Conservation (phyloP, 352 stramenopile species). For the Phytophthora lateralis region DNA sequence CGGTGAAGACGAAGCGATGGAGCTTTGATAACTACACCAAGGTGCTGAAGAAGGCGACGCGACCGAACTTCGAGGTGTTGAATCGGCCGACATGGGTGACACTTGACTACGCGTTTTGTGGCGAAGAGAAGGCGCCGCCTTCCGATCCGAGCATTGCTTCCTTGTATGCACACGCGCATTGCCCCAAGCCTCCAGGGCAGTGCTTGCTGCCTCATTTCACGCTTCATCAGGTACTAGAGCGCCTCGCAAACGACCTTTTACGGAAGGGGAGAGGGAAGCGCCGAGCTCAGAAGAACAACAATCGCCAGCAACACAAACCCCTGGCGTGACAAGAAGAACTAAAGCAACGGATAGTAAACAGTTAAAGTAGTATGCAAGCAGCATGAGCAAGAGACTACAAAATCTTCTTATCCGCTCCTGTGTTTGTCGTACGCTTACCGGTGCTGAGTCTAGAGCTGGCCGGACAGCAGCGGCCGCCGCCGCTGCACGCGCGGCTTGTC, state of each 20-base stretch:
- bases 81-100: conserved; percentile 17
- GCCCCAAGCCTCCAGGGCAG: conserved; percentile 34
- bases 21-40: conserved; percentile 49
- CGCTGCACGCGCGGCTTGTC: conserved; percentile 77
- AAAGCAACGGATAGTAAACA: conserved; percentile 2
- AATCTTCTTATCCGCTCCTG: conserved; percentile 11
- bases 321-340: not conserved
- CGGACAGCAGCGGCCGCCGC: conserved; percentile 54
- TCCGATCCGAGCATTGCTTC: conserved; percentile 13
- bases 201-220: conserved; percentile 56
- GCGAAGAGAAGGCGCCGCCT: conserved; percentile 19
- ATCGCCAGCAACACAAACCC: conserved; percentile 19
- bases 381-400: conserved; percentile 11
- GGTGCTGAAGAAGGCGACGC: conserved; percentile 28
- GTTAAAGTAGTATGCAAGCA: conserved; percentile 10
- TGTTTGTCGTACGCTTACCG: conserved; percentile 4
- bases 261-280: conserved; percentile 36
- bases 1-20: conserved; percentile 24
- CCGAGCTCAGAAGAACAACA: conserved; percentile 18
- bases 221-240: conserved; percentile 57
- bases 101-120: conserved; percentile 52
- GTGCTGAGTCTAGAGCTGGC: conserved; percentile 22
- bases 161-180: conserved; percentile 32
- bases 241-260: conserved; percentile 48
- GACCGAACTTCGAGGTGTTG: conserved; percentile 13